Base-by-base conservation (phyloP, 2,329 filamentous ascomycete species). In the Colletotrichum costaricense region DNA sequence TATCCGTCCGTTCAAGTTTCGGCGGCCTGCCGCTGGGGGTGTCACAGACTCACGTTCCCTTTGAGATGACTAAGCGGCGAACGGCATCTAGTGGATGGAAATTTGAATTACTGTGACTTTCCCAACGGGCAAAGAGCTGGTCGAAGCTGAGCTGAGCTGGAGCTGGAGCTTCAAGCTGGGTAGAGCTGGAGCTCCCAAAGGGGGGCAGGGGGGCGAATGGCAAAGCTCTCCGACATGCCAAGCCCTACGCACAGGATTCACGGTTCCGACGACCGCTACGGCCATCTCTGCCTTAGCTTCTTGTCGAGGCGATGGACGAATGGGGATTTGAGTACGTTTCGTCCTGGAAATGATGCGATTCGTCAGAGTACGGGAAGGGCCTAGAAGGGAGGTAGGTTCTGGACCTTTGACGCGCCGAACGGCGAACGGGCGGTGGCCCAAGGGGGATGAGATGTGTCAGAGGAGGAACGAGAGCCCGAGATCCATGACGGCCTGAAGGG, bases 381-480 rank as follows among this genome's bases (percentile, higher is more conserved):
- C 2, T 49, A 5, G 42, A n/a, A 42, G 12, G 16, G 42, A 4
- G 42, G 1, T 16, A 42, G 38, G 14, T 42, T n/a, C 19, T 55
- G 24, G 11, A 14, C 26, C 9, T 55, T 28, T 22, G 42, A 28
- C n/a, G 60, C 30, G 38, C 52, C 12, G 46, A 42, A 63, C 46
- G n/a, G 55, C 24, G 28, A 52, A 30, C 19, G n/a, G 42, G 1
- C 35, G 28, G 26, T 63, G 60, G 46, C 42, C 42, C 60, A 28
- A 46, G 49, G 22, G 30, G 22, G 26, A 19, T 49, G 62, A 28
- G 38, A 63, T 64, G 49, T 64, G 62, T 26, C 62, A 63, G 46
- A 52, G 33, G 16, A 46, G 59, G 16, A 9, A 14, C 42, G 42
- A 49, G 42, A 49, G 19, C 16, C 16, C 42, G 42, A 58, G 30